These are phyloP conservation scores for Microcyclosporella mali DNA, from an alignment of 2,329 filamentous ascomycete genomes.

Conservation along the genomic window DNA sequence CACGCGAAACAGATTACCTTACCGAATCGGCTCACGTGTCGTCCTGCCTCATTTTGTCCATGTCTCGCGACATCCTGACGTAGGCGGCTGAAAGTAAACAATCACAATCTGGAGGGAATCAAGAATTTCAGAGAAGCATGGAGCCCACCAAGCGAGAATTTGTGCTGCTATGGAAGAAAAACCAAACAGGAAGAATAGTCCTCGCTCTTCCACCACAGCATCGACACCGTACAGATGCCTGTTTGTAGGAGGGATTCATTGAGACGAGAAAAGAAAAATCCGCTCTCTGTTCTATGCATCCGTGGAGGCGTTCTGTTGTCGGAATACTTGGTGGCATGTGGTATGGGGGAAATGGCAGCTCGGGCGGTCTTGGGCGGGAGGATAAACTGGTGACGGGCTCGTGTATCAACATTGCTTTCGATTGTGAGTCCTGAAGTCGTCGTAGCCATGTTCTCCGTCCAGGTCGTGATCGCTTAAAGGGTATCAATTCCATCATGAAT, in stretches of 20 bases:
- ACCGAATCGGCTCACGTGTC: too few species aligned
- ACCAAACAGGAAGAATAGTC: background rate
- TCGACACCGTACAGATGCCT: background rate
- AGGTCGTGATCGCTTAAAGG: constrained; percentile 11
- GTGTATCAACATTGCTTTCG: background rate
- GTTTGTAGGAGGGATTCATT: too few species aligned
- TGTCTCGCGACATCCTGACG: too few species aligned
- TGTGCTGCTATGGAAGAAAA: constrained; percentile 1
- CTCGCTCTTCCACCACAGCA: constrained; percentile 8
- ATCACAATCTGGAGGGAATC: too few species aligned
- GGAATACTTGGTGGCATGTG: background rate
- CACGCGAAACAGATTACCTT: too few species aligned
- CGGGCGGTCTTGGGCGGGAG: background rate
- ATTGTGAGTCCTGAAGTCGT: background rate
- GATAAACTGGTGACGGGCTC: background rate
- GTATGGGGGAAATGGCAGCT: background rate
- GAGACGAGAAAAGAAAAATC: background rate
- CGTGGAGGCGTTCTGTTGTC: constrained; percentile 6
- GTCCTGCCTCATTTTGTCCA: too few species aligned
- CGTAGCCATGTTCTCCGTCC: constrained; percentile 3
- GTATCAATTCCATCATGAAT: constrained; percentile 20
- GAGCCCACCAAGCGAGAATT: too few species aligned
- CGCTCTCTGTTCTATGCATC: constrained; percentile 8
- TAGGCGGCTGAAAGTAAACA: too few species aligned
- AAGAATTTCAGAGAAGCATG: too few species aligned